Conservation (phyloP, 208 protist species). For the Leishmania major region DNA sequence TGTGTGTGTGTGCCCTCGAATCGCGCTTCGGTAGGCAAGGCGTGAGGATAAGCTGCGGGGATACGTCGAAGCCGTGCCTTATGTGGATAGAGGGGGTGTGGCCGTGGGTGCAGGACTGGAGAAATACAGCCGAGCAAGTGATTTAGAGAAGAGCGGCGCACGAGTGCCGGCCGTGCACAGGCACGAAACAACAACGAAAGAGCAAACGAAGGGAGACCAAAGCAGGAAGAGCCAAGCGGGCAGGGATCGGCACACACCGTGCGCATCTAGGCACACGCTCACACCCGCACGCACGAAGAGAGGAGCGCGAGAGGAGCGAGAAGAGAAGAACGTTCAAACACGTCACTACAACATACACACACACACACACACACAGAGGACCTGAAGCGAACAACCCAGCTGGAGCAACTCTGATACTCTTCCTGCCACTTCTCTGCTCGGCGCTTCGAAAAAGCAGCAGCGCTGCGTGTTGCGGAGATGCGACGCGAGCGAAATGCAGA, state of each 20-base stretch:
- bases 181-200: neutral
- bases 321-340: too few species aligned
- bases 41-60: neutral
- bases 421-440: too few species aligned
- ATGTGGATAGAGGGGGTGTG: neutral
- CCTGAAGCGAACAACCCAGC: too few species aligned
- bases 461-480: too few species aligned
- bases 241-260: too few species aligned
- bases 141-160: neutral
- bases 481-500: too few species aligned
- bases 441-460: too few species aligned
- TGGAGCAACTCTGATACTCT: too few species aligned
- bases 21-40: neutral
- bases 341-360: too few species aligned
- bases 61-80: neutral
- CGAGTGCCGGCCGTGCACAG: neutral
- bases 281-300: neutral
- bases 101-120: neutral
- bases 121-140: neutral
- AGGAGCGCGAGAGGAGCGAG: neutral
- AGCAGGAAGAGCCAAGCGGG: too few species aligned
- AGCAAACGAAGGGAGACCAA: neutral
- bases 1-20: neutral
- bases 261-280: too few species aligned
- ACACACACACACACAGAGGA: neutral